Evolutionary conservation across 805 yeast genomes (phyloP), one percentile per base, ranked within the genome.

Genomic region (Metschnikowia hibisci): DNA sequence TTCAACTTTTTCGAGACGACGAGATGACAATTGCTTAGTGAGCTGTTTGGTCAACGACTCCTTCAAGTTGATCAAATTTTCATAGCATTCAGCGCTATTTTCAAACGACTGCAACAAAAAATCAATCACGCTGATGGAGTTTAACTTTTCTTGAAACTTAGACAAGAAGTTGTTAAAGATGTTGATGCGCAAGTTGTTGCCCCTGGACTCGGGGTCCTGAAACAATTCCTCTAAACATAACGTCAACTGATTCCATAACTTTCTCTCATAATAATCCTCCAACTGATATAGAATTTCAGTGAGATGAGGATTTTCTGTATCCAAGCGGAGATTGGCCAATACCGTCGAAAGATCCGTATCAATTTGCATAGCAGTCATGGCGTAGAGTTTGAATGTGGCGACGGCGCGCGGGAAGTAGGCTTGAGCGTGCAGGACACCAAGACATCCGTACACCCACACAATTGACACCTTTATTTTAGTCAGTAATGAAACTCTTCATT

Each of bases 171-270:
- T 78, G 44, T 80, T 79, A 63, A 77, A 91, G 41, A 91, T 65
- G 50, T 81, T 78, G 53, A 82, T 62, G 52, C 91, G 78, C 44
- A 87, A 64, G 7, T 41, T 40, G 26, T 43, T 43, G 0, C 76
- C 67, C 29, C 62, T 64, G 11, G 85, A 72, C 22, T 70, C 71
- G 7, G 78, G 73, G 43, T 73, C 70, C 33, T 68, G 69, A 67
- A 79, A 91, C 58, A 90, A 77, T 48, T 74, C 75, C 28, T 69
- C 69, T 44, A 93, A 69, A 6, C 78, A 65, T 47, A 78, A 77
- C 2, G 96, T 87, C 60, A 93, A 76, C 70, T 93, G 98, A 67
- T 84, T 95, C 97, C 97, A 93, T 61, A 91, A 76, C 63, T 88
- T 89, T 54, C 96, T 74, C 58, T 89, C 96, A 66, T 87, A 85